phyloP scores from a whole-genome alignment of 2,329 filamentous ascomycete genomes.

The Pyrenochaeta sp. region DNA sequence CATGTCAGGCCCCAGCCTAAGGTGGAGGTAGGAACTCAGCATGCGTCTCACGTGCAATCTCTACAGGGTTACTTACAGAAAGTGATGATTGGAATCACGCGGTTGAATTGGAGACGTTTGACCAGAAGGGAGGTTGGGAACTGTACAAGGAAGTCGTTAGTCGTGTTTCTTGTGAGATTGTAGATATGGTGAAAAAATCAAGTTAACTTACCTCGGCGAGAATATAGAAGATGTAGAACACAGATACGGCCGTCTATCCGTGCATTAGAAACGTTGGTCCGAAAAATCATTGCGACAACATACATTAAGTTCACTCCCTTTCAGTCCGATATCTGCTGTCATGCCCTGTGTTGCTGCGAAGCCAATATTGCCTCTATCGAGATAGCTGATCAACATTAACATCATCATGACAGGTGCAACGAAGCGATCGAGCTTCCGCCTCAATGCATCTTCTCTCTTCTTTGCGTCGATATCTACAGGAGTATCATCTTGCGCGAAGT shows the following conservation, averaged over 20 bases:
- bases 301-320: constrained; percentile 39
- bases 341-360: constrained; percentile 48
- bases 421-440: constrained; percentile 43
- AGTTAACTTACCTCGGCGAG: constrained; percentile 36
- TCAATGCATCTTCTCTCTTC: constrained; percentile 38
- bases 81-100: constrained; percentile 53
- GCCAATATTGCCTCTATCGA: constrained; percentile 47
- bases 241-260: constrained; percentile 41
- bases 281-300: neutral
- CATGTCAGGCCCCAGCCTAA: constrained; percentile 55
- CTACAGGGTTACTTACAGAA: constrained; percentile 52
- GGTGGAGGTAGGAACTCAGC: no score
- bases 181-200: neutral
- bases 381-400: constrained; percentile 46
- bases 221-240: constrained; percentile 49
- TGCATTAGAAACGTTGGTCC: neutral
- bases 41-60: no score
- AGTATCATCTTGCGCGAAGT: constrained; percentile 30
- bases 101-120: constrained; percentile 46
- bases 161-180: neutral
- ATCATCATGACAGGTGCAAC: constrained; percentile 49
- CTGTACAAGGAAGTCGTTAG: constrained; percentile 7
- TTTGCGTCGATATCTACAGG: constrained; percentile 18
- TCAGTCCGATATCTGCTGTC: constrained; percentile 37
- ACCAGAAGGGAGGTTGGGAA: constrained; percentile 45